Evolutionary conservation across 2,329 filamentous ascomycete species (phyloP).

Genomic region (Penicillium sp.): DNA sequence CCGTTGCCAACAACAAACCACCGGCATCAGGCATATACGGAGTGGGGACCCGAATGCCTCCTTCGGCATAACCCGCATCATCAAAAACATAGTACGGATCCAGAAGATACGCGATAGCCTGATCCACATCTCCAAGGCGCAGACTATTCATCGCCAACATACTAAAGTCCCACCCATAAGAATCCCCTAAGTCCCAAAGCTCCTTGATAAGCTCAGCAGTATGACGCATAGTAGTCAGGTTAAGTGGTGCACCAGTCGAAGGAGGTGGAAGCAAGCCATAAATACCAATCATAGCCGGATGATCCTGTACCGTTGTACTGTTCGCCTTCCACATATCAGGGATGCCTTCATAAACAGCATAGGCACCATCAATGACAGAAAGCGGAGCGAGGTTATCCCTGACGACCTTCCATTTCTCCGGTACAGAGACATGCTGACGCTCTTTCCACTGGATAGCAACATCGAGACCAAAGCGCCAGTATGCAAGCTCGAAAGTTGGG

Average conservation of each 20-base stretch:
- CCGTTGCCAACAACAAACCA: conserved; percentile 53
- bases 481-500: conserved; percentile 60
- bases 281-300: conserved; percentile 49
- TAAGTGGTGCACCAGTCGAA: conserved; percentile 28
- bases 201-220: conserved; percentile 44
- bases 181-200: conserved; percentile 45
- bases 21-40: conserved; percentile 58
- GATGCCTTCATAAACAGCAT: conserved; percentile 57
- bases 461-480: conserved; percentile 62
- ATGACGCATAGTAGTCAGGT: conserved; percentile 33
- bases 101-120: conserved; percentile 46
- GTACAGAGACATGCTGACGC: conserved; percentile 47
- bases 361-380: conserved; percentile 52
- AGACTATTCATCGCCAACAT: conserved; percentile 50
- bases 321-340: conserved; percentile 45
- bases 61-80: conserved; percentile 57
- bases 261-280: conserved; percentile 48
- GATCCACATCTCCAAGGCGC: conserved; percentile 43
- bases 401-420: conserved; percentile 50
- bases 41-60: conserved; percentile 52
- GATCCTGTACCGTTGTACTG: conserved; percentile 39
- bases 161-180: conserved; percentile 50
- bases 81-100: conserved; percentile 56
- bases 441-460: conserved; percentile 56
- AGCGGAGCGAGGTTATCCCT: conserved; percentile 55